Conservation (phyloP, 139 green algal species). For the Micromonas commoda region DNA sequence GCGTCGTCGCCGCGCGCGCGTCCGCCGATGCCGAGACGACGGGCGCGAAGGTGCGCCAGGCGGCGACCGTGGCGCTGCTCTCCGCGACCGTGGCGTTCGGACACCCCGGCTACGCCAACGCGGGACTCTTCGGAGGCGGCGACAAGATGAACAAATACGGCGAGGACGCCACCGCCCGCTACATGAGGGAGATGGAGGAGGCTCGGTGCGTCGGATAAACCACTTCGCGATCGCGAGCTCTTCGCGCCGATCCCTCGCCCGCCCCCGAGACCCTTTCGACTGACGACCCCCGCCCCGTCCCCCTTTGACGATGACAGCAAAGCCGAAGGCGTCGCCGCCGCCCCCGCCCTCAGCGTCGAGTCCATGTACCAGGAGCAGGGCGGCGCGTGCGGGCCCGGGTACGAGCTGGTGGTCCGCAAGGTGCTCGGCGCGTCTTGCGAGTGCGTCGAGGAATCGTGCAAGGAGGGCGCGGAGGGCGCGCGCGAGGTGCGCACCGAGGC, state of each 20-base stretch:
- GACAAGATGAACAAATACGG: background rate
- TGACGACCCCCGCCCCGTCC: too few relatives aligned
- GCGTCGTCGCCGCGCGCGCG: constrained; percentile 5
- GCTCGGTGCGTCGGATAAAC: too few relatives aligned
- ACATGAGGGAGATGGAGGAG: constrained; percentile 19
- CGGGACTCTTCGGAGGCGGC: background rate
- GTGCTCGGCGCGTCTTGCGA: constrained; percentile 23
- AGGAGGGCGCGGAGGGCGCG: background rate
- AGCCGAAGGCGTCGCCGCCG: background rate
- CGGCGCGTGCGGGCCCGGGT: constrained; percentile 20
- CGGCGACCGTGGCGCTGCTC: constrained; percentile 1
- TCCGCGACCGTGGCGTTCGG: background rate
- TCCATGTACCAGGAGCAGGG: constrained; percentile 14
- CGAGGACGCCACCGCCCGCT: constrained; percentile 11
- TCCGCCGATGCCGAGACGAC: background rate
- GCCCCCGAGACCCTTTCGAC: too few relatives aligned
- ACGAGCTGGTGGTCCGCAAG: constrained; percentile 15
- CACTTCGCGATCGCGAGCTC: too few relatives aligned
- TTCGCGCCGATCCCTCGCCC: too few relatives aligned
- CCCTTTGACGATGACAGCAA: too few relatives aligned
- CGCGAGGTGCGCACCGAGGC: background rate
- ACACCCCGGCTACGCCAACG: background rate
- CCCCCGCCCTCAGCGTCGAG: background rate
- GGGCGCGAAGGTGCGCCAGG: background rate
- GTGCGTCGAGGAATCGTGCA: constrained; percentile 16